Evolutionary conservation across 768 basidiomycete species (phyloP), one percentile per base, ranked within the genome.

Genomic region (Harrya chromipes): DNA sequence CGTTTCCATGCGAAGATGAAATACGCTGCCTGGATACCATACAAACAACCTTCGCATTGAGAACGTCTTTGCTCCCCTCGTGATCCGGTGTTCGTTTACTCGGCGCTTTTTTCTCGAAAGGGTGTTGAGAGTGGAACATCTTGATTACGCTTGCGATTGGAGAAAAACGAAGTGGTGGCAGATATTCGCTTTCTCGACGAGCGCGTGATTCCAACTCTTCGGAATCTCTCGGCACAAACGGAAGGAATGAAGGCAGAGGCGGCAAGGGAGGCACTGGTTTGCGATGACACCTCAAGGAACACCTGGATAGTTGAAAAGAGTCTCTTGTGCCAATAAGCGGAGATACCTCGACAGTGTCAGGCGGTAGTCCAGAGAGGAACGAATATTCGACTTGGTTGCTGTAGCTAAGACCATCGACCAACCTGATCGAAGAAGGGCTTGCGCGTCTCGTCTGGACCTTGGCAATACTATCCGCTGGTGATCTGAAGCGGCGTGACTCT

Each of bases 301-400:
- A 53, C 37, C 46, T 57, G 1, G 60, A 54, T 5, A 67, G 35
- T 49, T 66, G 67, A n/a, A 69, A 37, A 24, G 66, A 69, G 42
- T 69, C 67, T 17, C 66, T 52, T 5, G 57, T 34, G 3, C 57
- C 55, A 47, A 47, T 54, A 11, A 65, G 50, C 21, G 66, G 65
- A 11, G 67, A 65, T 1, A n/a, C 17, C 12, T 37, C 10, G 46
- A 42, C 4, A 16, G 50, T 46, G n/a, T 47, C 17, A 26, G 60
- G 65, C 0, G 66, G 66, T 21, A 46, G 35, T 8, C 54, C 58
- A 5, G 62, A 58, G 9, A 67, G 57, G 34, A 67, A 69, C 41
- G 55, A 29, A 11, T 49, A 68, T 6, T 53, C 49, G 8, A 59
- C 56, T 23, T 50, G 59, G 26, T 38, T 46, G 49, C 53, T 50